These are phyloP conservation scores for Neonothopanus nambi DNA, from an alignment of 1,284 basidiomycete genomes.

Conservation along the genomic window DNA sequence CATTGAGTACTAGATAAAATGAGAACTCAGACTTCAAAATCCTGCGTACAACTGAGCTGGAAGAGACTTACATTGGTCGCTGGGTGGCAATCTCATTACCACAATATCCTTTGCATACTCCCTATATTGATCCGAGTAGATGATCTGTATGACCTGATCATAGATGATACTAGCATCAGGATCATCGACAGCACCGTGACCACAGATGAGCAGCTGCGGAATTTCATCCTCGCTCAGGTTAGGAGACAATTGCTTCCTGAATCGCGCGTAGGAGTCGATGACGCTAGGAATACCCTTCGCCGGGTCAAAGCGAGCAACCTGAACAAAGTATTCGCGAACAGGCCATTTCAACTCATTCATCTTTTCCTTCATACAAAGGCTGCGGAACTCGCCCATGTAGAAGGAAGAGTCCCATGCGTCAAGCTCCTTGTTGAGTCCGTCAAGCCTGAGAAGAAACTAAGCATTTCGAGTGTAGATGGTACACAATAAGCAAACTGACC, in stretches of 20 bases:
- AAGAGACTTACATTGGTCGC: constrained; percentile 66
- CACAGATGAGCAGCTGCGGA: constrained; percentile 84
- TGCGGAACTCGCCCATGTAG: constrained; percentile 84
- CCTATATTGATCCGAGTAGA: constrained; percentile 53
- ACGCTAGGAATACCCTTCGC: constrained; percentile 78
- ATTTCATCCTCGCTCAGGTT: constrained; percentile 52
- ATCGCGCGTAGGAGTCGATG: constrained; percentile 78
- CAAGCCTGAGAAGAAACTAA: constrained; percentile 56
- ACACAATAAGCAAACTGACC: constrained; percentile 41
- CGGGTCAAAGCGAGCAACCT: constrained; percentile 48
- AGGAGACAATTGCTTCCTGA: constrained; percentile 54
- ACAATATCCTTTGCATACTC: constrained; percentile 68
- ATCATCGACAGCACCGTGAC: constrained; percentile 87
- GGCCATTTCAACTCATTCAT: constrained; percentile 81
- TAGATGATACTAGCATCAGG: constrained; percentile 86
- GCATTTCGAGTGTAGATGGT: neutral
- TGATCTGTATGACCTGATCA: constrained; percentile 66
- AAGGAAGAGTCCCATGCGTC: constrained; percentile 72
- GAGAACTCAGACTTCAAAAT: neutral
- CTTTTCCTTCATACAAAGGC: constrained; percentile 71
- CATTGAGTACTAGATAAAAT: constrained; percentile 61
- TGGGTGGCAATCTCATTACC: constrained; percentile 78
- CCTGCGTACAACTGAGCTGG: neutral
- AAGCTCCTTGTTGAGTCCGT: constrained; percentile 86
- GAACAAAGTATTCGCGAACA: constrained; percentile 76